Conservation (phyloP, 73 alveolate genomes). For the Blepharisma japonicum region DNA sequence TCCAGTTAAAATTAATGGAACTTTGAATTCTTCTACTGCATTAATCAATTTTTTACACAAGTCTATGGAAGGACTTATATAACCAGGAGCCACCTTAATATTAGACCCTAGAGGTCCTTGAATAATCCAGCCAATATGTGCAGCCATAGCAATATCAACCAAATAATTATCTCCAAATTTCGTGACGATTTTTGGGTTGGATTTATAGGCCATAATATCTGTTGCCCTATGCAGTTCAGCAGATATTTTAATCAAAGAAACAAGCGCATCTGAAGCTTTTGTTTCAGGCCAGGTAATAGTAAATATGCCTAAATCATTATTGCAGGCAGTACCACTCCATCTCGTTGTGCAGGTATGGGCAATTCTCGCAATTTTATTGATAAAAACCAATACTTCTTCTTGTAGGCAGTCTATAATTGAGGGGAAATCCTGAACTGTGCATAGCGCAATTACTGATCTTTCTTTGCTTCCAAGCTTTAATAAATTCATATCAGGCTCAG, state of each 20-base stretch:
- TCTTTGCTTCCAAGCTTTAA: slow-evolving; percentile 61
- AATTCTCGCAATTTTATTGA: slow-evolving; percentile 63
- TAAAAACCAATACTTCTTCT: slow-evolving; percentile 70
- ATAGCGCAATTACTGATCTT: slow-evolving; percentile 50
- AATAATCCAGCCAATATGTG: slow-evolving; percentile 89
- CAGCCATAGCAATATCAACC: slow-evolving; percentile 72
- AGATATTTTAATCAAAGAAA: slow-evolving; percentile 59
- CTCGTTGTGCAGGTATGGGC: slow-evolving; percentile 51
- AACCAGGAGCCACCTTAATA: slow-evolving; percentile 83
- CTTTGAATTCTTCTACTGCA: slow-evolving; percentile 48
- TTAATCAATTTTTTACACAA: slow-evolving; percentile 73
- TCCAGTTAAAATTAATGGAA: slow-evolving; percentile 56
- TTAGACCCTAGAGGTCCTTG: slow-evolving; percentile 94
- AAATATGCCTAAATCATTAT: slow-evolving; percentile 56
- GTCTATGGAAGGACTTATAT: slow-evolving; percentile 70
- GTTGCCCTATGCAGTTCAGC: slow-evolving; percentile 62
- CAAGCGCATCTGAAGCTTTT: slow-evolving; percentile 32
- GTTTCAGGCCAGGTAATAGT: slow-evolving; percentile 62
- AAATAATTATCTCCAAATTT: slow-evolving; percentile 44
- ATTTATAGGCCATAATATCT: slow-evolving; percentile 48
- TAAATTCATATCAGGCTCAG: slow-evolving; percentile 56
- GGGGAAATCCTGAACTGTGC: slow-evolving; percentile 36
- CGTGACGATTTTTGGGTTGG: slow-evolving; percentile 49
- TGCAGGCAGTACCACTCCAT: slow-evolving; percentile 64
- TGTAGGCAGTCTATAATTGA: slow-evolving; percentile 45